Evolutionary conservation across 1,139 yeast genomes (phyloP).

Genomic region (Suhomyces choctaworum): DNA sequence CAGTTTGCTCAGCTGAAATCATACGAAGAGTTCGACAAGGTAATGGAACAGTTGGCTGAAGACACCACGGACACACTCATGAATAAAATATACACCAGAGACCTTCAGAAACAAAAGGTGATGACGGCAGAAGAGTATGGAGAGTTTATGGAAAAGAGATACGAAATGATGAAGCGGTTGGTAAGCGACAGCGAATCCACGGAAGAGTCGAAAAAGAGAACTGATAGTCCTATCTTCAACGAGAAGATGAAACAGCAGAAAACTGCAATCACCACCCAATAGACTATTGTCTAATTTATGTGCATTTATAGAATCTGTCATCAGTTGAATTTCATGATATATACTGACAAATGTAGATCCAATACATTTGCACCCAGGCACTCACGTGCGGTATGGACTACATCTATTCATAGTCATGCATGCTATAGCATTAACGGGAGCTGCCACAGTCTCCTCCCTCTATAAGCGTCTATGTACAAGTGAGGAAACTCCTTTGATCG

Average conservation of each 20-base stretch:
- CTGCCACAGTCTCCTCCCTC: slow-evolving; percentile 10
- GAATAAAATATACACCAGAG: slow-evolving; percentile 32
- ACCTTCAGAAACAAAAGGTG: slow-evolving; percentile 35
- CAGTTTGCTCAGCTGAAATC: slow-evolving; percentile 57
- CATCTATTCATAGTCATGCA: slow-evolving; percentile 2
- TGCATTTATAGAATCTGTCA: no score
- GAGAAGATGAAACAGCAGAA: slow-evolving; percentile 9
- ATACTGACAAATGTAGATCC: no score
- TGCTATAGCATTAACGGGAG: slow-evolving; percentile 1
- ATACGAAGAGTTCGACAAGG: slow-evolving; percentile 45
- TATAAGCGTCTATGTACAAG: slow-evolving; percentile 13
- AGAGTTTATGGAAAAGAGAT: slow-evolving; percentile 13
- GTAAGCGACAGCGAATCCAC: slow-evolving; percentile 6
- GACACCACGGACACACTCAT: slow-evolving; percentile 33
- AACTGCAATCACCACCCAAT: slow-evolving; percentile 2
- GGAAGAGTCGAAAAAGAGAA: slow-evolving; percentile 5
- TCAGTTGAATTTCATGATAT: no score
- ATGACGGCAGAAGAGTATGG: slow-evolving; percentile 23
- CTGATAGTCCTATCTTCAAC: slow-evolving; percentile 5
- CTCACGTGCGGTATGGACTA: no score
- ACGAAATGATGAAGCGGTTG: slow-evolving; percentile 14
- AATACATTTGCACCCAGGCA: no score
- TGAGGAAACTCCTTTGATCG: slow-evolving; percentile 5
- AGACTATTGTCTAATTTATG: no score
- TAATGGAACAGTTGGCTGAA: slow-evolving; percentile 26